Conservation (phyloP, 139 green algal species). For the Haematococcus sp. region DNA sequence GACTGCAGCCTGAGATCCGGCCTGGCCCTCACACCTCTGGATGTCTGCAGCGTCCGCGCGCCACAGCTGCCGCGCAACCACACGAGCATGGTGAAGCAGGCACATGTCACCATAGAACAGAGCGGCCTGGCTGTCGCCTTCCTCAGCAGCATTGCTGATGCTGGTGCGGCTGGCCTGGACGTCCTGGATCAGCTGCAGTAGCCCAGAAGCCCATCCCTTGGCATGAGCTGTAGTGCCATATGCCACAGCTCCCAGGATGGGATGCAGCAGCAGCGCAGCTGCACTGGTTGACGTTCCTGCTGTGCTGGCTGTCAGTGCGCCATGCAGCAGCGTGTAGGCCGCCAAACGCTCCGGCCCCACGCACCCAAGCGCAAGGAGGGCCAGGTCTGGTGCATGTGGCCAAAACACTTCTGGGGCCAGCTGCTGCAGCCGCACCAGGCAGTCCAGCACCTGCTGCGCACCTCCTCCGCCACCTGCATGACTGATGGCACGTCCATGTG, state of each 20-base stretch:
- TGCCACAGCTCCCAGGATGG: constrained; percentile 14
- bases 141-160: background rate
- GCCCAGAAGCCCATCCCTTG: constrained; percentile 11
- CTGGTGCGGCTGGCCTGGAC: background rate
- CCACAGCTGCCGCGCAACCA: constrained; percentile 16
- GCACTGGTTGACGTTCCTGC: background rate
- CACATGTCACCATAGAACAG: constrained; percentile 17
- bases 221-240: constrained; percentile 6
- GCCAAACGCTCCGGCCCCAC: background rate
- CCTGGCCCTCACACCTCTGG: background rate
- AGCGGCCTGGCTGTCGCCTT: background rate
- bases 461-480: constrained; percentile 2
- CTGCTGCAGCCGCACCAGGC: constrained; percentile 19
- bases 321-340: constrained; percentile 14
- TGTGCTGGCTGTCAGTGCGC: background rate
- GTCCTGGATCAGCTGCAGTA: constrained; percentile 9
- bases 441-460: constrained; percentile 13
- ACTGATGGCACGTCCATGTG: background rate
- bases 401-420: constrained; percentile 1
- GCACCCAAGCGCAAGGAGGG: too few species aligned
- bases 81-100: constrained; percentile 3
- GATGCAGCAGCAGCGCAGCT: constrained; percentile 11
- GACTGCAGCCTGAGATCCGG: background rate
- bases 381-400: background rate
- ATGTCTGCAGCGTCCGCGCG: background rate